Base-by-base conservation (phyloP, 2,329 filamentous ascomycete genomes). In the Penicillium sp. region DNA sequence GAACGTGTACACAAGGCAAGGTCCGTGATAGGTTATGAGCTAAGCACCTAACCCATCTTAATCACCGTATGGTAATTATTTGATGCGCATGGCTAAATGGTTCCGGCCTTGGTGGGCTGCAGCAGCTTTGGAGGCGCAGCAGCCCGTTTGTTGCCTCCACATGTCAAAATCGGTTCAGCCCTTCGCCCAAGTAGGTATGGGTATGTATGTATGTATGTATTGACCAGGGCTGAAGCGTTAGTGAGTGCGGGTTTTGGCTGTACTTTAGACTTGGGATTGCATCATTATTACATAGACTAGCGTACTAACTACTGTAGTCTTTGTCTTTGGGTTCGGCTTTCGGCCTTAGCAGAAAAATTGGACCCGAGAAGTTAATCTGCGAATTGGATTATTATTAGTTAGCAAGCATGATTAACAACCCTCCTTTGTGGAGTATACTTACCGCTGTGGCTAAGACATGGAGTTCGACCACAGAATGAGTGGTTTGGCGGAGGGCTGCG, bases 101-200 rank as follows among this genome's bases (percentile, higher is more conserved):
- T 26, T 28, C 44, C 45, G 24, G 24, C 13, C 44, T 26, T 49
- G 8, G 26, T 49, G 45, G 45, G 45, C 49, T 35, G 45, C 49
- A 15, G 49, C 49, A 51, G 28, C 26, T 50, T 22, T 15, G n/a
- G 49, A 40, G 55, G 55, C 55, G 55, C 55, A 57, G 55, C 55
- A 57, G 9, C 40, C 26, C 9, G 22, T 49, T 49, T 22, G 30
- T 26, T 28, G 44, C 22, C 28, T 51, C 49, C 49, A 51, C 49
- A 51, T 51, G 49, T 22, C 30, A 22, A 22, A 28, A 13, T 26
- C 26, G 28, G 47, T 50, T 50, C 47, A 35, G 49, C 49, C 49
- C 49, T 51, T 51, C 30, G 49, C 49, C 49, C n/a, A 19, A 35
- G 30, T 13, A 13, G 28, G 47, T 33, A 50, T 33, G 24, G 15